A percentile compares a stretch with the other conserved stretches of the same genome.
These are phyloP conservation scores for Mortierella claussenii DNA, from an alignment of 192 early-diverging fungal species.

Conservation along the genomic window DNA sequence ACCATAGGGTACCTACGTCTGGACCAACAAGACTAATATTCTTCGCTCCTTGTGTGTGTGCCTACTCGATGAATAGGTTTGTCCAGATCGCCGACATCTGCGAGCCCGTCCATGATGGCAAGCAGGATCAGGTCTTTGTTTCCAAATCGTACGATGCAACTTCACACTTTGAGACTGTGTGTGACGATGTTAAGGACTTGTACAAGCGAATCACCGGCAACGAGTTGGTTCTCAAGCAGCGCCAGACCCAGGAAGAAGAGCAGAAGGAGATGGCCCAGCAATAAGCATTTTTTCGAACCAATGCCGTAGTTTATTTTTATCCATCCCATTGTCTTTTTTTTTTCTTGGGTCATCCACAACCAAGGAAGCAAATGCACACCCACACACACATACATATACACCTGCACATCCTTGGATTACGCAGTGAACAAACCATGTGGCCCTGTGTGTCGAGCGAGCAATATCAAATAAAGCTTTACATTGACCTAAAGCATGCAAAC, in stretches of 20 bases:
- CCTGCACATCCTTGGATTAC: too few species aligned
- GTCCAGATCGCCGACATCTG: conserved; percentile 85
- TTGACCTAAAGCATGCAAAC: too few species aligned
- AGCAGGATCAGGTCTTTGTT: conserved; percentile 85
- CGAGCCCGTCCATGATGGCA: conserved; percentile 89
- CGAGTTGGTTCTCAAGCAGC: conserved; percentile 80
- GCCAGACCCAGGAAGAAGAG: conserved; percentile 66
- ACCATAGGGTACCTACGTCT: too few species aligned
- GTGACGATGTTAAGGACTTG: conserved; percentile 94
- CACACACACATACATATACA: too few species aligned
- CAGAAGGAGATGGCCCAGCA: conserved; percentile 53
- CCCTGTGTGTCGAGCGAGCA: too few species aligned
- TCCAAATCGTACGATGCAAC: conserved; percentile 98
- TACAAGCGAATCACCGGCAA: conserved; percentile 86
- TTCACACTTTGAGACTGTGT: conserved; percentile 98
- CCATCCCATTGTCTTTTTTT: not conserved
- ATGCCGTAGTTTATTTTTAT: not conserved
- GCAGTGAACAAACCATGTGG: too few species aligned
- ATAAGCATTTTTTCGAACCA: not conserved
- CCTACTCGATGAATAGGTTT: too few species aligned
- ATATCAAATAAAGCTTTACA: too few species aligned
- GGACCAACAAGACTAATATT: too few species aligned
- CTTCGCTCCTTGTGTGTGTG: too few species aligned
- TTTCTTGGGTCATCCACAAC: too few species aligned
- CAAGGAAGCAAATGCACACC: too few species aligned